Conservation (phyloP, 768 basidiomycete genomes). For the Clavulina sp. region DNA sequence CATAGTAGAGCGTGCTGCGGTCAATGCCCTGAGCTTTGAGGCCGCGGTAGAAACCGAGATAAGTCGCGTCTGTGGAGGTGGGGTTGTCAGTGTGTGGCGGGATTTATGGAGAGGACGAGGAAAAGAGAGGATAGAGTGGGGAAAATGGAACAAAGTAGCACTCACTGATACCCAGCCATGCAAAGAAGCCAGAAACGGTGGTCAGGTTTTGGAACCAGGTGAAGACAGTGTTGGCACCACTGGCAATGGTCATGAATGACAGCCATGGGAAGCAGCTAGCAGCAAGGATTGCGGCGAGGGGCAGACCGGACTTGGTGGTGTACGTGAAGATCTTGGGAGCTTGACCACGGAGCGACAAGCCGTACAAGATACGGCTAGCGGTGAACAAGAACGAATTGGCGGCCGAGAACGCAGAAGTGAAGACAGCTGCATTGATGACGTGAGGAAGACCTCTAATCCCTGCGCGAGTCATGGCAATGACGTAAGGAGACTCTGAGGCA, state of each 20-base stretch:
- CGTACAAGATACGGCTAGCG: conserved; percentile 20
- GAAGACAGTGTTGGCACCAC: conserved; percentile 40
- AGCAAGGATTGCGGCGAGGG: conserved; percentile 22
- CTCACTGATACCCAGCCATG: conserved; percentile 32
- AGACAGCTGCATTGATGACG: conserved; percentile 54
- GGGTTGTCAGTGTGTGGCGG: neutral
- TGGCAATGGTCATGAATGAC: conserved; percentile 43
- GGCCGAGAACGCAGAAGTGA: conserved; percentile 24
- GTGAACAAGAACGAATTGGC: conserved; percentile 12
- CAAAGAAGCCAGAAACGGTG: conserved; percentile 49
- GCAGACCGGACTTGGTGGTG: conserved; percentile 35
- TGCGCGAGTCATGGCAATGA: conserved; percentile 58
- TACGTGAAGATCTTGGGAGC: conserved; percentile 31
- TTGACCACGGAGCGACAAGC: conserved; percentile 22
- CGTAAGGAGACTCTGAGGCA: conserved; percentile 71
- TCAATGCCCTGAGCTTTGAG: conserved; percentile 26
- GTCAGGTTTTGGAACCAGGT: conserved; percentile 24
- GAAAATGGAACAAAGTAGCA: neutral
- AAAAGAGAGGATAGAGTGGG: conserved; percentile 7
- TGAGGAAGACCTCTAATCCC: conserved; percentile 48
- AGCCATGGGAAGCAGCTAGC: conserved; percentile 28
- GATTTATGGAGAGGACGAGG: conserved; percentile 1
- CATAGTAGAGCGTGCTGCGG: conserved; percentile 24
- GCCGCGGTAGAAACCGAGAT: conserved; percentile 36
- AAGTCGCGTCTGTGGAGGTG: conserved; percentile 34